Evolutionary conservation across 2,329 filamentous ascomycete genomes (phyloP), one percentile per base, ranked within the genome.

Genomic region (Bisporella sp.): DNA sequence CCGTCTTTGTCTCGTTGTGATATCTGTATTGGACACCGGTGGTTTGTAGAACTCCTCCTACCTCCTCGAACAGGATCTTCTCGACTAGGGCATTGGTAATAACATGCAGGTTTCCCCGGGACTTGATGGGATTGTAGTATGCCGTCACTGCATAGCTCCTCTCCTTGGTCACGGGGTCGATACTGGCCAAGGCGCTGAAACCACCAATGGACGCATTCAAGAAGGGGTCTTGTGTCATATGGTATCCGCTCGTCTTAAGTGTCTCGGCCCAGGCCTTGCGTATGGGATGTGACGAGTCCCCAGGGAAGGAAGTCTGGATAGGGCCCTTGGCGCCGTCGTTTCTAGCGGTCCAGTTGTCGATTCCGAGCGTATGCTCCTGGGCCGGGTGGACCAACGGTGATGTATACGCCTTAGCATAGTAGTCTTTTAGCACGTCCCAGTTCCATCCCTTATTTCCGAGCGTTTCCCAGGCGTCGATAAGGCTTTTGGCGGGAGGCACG

Each of bases 361-460:
- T 13, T 6, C 46, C 46, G 41, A 41, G 46, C 21, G 21, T 21
- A 21, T 21, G 21, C 21, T 21, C 21, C 21, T 21, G 21, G 21
- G 21, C 21, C 21, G 21, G 21, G 21, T 21, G 2, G 21, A 21
- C 21, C 21, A 3, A 21, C 21, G 21, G 21, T 21, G 21, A 21
- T 3, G 21, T 21, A 21, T 21, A 21, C 21, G 21, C 21, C 55
- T 73, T 73, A 21, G 62, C 63, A 50, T 74, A 67, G 49, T 74
- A 74, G 2, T 68, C 70, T 2, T 66, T 59, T n/a, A 75, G 59
- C n/a, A 58, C 58, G 13, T 68, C 57, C 59, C 66, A 71, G n/a
- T 62, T 63, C 72, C 71, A 75, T 8, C 69, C 70, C 1, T 62
- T 53, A 39, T 73, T 73, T 0, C 71, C 71, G 12, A 74, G 51